Evolutionary conservation across 2,329 filamentous ascomycete species (phyloP), one percentile per base, ranked within the genome.

Genomic region (Ilyonectria destructans): DNA sequence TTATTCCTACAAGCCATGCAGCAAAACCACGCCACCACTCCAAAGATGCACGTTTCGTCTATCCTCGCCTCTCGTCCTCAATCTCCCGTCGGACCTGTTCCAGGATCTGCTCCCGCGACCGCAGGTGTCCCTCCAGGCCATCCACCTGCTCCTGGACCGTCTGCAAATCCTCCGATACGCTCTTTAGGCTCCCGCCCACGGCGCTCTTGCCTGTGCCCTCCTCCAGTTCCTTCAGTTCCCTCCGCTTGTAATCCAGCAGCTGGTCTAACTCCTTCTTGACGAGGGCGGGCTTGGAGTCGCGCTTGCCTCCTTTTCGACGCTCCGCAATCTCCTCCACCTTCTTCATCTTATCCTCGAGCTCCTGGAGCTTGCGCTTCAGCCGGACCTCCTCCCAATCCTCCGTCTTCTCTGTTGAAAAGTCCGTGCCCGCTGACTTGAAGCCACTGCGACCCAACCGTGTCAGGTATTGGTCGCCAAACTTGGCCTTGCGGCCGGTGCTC

Each of bases 361-460:
- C 96, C 26, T 90, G 88, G 35, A 99, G 89, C 82, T 98, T 95
- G 79, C 96, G 95, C 87, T 97, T 96, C 72, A 99, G 87, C 61
- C 95, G 90, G 51, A 98, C 96, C 82, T 98, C 96, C 82, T 99
- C 96, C 95, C 96, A 98, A 80, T 99, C 96, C 77, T 97, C 96
- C 68, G 93, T 93, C 79, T 95, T 93, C 70, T 93, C 92, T 43
- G 89, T 87, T 66, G 91, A 92, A 80, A 98, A 98, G 83, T 99
- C 95, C 1, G 96, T 99, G 29, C 96, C 96, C 46, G 92, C 86
- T 9, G 93, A 89, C 78, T 93, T 92, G 83, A 96, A 96, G 67
- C 89, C 91, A 73, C 92, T 91, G 77, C 95, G 92, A 59, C 96
- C 96, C 45, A 99, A 87, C 13, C 96, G 91, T 69, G 93, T 97